These are phyloP conservation scores for Drosera spatulata DNA, from an alignment of 179 eudicot species.

Conservation along the genomic window DNA sequence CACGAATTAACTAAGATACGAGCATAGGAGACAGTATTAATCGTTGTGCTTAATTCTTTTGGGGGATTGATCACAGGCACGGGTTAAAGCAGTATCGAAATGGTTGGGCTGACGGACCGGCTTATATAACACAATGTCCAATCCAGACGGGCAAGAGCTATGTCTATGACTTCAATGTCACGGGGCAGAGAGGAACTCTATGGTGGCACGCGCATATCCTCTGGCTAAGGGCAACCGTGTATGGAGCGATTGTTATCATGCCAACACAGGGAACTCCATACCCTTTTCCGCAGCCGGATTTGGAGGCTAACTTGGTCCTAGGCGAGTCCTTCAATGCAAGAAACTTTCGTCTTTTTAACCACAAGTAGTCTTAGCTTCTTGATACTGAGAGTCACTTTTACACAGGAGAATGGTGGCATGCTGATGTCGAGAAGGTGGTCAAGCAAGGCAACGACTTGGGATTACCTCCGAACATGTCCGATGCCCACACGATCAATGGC, in stretches of 20 bases:
- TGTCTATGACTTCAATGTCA: constrained; percentile 17
- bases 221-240: constrained; percentile 33
- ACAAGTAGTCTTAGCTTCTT: background rate
- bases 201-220: constrained; percentile 26
- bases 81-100: constrained; percentile 26
- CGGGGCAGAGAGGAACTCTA: constrained; percentile 30
- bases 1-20: no score
- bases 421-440: constrained; percentile 26
- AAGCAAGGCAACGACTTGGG: constrained; percentile 23
- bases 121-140: constrained; percentile 32
- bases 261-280: constrained; percentile 27
- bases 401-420: constrained; percentile 35
- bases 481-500: constrained; percentile 37
- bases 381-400: background rate
- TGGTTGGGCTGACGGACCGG: constrained; percentile 38
- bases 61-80: constrained; percentile 13
- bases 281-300: constrained; percentile 28
- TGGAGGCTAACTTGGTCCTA: constrained; percentile 14
- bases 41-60: no score
- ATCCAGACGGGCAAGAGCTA: constrained; percentile 20
- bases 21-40: no score
- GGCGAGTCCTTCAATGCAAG: constrained; percentile 5
- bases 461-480: constrained; percentile 22
- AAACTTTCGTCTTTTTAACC: background rate
- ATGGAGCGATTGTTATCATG: constrained; percentile 29